A percentile compares a stretch with the other conserved stretches of the same genome.
These are phyloP conservation scores for Astathelohania contejeani DNA, from an alignment of 371 early-diverging fungal genomes.

Conservation along the genomic window DNA sequence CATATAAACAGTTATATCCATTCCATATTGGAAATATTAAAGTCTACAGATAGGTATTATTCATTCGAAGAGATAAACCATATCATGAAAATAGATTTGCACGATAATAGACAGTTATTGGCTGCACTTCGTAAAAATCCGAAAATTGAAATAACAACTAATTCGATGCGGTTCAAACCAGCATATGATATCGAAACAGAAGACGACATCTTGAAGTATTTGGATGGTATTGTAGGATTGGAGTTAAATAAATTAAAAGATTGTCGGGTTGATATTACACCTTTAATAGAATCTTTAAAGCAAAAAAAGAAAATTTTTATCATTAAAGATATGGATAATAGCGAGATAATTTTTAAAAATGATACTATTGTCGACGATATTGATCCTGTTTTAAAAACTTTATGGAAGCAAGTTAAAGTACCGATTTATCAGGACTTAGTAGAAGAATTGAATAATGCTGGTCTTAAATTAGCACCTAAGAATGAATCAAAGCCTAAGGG, in stretches of 20 bases:
- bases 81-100: constrained; percentile 38
- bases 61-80: constrained; percentile 45
- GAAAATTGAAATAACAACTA: constrained; percentile 35
- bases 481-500: constrained; percentile 30
- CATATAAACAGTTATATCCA: constrained; percentile 52
- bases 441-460: constrained; percentile 44
- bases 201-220: constrained; percentile 43
- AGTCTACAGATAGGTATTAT: constrained; percentile 20
- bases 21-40: constrained; percentile 41
- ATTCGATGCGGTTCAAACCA: constrained; percentile 43
- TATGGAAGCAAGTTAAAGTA: constrained; percentile 41
- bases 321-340: constrained; percentile 50
- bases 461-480: constrained; percentile 34
- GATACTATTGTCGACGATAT: constrained; percentile 14
- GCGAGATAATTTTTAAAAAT: constrained; percentile 48
- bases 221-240: constrained; percentile 45
- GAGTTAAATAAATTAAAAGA: constrained; percentile 43
- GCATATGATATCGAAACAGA: constrained; percentile 40
- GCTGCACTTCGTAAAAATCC: constrained; percentile 44
- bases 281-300: constrained; percentile 36
- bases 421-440: constrained; percentile 47
- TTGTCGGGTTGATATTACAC: constrained; percentile 31
- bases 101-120: constrained; percentile 29
- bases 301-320: constrained; percentile 38
- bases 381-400: constrained; percentile 28